Evolutionary conservation across 2,329 filamentous ascomycete genomes (phyloP), one percentile per base, ranked within the genome.

Genomic region (Fusarium mexicanum): DNA sequence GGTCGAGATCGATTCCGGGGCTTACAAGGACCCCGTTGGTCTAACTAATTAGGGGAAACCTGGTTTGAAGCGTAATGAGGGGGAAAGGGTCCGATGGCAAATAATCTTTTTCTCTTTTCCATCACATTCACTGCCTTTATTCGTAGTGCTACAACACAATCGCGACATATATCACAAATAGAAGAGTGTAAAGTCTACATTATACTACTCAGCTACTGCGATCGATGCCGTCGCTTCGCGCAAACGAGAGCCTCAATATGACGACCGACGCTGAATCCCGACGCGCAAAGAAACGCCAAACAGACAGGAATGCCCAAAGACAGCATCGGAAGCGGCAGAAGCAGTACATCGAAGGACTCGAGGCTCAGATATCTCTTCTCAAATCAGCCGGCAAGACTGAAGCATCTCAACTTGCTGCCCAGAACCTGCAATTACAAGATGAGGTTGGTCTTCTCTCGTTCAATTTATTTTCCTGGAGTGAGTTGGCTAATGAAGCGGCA

Each of bases 321-420:
- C 59, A 67, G 18, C 64, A 67, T 53, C 50, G 64, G 16, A 67
- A 67, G 22, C 59, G 64, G 6, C 64, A 67, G 37, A 67, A 67
- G 31, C 64, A 63, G 13, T 57, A 67, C 38, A 67, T 67, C 8
- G 64, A 67, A 20, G 59, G 55, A 38, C 43, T 67, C 2, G 50
- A 67, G 51, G 59, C 59, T 24, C 64, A 67, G 22, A 54, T 67
- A n/a, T 24, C 50, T 16, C 38, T 63, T 20, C 59, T 67, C 1
- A 67, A 57, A 24, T 57, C 64, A 8, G 31, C 59, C 5, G 59
- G 44, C 2, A 51, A 54, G 18, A 17, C 59, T 7, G 59, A 67
- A 22, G 26, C 60, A 4, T 55, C 64, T 3, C 64, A 63, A 12
- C 64, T 67, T 12, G 57, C 64, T 6, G 38, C 59, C 6, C 64